phyloP scores from a whole-genome alignment of 2,329 filamentous ascomycete genomes.

The Rugonectria rugulosa region DNA sequence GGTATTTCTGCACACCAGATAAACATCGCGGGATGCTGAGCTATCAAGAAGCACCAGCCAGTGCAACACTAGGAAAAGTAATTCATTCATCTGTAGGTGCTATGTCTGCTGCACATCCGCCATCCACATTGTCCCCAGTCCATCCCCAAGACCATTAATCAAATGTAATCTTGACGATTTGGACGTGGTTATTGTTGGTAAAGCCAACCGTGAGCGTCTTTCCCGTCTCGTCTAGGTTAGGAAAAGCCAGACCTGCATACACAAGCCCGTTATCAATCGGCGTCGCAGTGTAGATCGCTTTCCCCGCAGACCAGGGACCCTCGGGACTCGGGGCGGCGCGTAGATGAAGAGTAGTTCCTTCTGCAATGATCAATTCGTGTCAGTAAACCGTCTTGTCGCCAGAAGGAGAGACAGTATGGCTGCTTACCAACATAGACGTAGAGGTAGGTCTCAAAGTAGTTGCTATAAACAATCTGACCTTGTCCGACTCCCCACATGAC shows the following conservation, averaged over 20 bases:
- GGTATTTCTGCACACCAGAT: too few species aligned
- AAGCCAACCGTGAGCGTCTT: conserved; percentile 48
- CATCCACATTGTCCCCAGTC: neutral
- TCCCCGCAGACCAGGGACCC: conserved; percentile 48
- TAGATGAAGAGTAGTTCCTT: conserved; percentile 22
- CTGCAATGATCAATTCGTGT: neutral
- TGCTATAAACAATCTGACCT: conserved; percentile 48
- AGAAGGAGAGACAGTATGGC: neutral
- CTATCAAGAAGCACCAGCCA: too few species aligned
- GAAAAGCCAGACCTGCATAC: conserved; percentile 49
- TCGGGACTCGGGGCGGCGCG: conserved; percentile 37
- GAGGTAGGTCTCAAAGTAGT: conserved; percentile 45
- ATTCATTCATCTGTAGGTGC: too few species aligned
- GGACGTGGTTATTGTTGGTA: conserved; percentile 50
- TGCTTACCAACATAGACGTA: conserved; percentile 42
- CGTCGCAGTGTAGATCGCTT: conserved; percentile 44
- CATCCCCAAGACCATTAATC: neutral
- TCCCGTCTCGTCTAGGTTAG: conserved; percentile 47
- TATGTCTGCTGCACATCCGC: neutral
- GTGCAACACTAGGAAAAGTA: too few species aligned
- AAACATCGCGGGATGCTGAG: too few species aligned
- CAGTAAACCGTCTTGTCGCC: accelerated
- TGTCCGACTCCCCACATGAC: conserved; percentile 49
- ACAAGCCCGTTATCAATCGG: conserved; percentile 42
- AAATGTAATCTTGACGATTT: conserved; percentile 46